These are phyloP conservation scores for Akanthomyces uredinophilus DNA, from an alignment of 2,329 filamentous ascomycete species.

Conservation along the genomic window DNA sequence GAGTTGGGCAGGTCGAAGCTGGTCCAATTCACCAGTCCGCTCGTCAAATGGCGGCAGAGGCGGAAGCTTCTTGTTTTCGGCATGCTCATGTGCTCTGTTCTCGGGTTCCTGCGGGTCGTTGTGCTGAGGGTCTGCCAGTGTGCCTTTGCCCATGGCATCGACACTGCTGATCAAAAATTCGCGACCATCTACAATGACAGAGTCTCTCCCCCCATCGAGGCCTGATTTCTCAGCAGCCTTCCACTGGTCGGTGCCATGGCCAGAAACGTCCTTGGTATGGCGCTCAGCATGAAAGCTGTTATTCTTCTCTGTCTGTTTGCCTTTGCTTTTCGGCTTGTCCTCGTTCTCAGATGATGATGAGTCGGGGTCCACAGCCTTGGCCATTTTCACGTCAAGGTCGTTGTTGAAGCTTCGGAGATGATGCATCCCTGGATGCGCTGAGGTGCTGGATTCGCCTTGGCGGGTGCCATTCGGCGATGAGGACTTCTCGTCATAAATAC, in stretches of 20 bases:
- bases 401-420: slow-evolving; percentile 63
- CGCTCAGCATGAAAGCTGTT: background rate
- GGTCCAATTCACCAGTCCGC: slow-evolving; percentile 61
- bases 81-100: slow-evolving; percentile 27
- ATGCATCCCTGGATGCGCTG: slow-evolving; percentile 22
- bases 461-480: slow-evolving; percentile 22
- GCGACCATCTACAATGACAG: slow-evolving; percentile 58
- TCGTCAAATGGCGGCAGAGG: slow-evolving; percentile 53
- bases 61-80: slow-evolving; percentile 47
- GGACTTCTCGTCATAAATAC: slow-evolving; percentile 51
- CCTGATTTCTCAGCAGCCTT: slow-evolving; percentile 58
- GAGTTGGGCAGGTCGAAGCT: slow-evolving; percentile 64
- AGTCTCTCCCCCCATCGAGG: slow-evolving; percentile 62
- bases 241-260: slow-evolving; percentile 73
- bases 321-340: slow-evolving; percentile 19
- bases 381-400: slow-evolving; percentile 42
- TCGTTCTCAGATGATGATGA: slow-evolving; percentile 17
- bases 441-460: slow-evolving; percentile 30
- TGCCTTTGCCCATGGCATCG: slow-evolving; percentile 59
- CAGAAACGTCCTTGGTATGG: slow-evolving; percentile 62
- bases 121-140: slow-evolving; percentile 37
- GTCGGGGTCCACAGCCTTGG: slow-evolving; percentile 43
- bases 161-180: slow-evolving; percentile 67
- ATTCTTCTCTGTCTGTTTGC: slow-evolving; percentile 24
- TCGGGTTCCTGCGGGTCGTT: slow-evolving; percentile 9